These are phyloP conservation scores for Eutypella sp. DNA, from an alignment of 2,329 filamentous ascomycete species.

Conservation along the genomic window DNA sequence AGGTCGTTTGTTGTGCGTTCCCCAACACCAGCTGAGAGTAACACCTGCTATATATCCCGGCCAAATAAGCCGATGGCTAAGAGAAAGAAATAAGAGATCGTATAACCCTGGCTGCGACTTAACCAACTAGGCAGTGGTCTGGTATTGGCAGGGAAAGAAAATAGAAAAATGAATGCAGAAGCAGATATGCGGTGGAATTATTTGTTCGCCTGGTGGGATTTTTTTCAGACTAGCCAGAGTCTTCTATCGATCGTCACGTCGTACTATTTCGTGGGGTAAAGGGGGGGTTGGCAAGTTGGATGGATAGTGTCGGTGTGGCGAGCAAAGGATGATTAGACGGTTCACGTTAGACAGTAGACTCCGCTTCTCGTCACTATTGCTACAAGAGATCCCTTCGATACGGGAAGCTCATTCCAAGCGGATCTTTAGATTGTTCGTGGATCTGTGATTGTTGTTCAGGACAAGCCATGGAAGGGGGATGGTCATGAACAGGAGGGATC, in stretches of 20 bases:
- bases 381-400: background rate
- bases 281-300: too few relatives aligned
- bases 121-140: too few relatives aligned
- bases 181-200: background rate
- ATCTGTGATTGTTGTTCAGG: background rate
- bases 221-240: background rate
- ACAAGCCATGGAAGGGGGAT: background rate
- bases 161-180: background rate
- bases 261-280: background rate
- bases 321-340: background rate
- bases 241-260: background rate
- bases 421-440: background rate
- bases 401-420: background rate
- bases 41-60: background rate
- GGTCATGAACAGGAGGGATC: background rate
- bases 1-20: background rate
- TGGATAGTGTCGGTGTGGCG: background rate
- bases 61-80: background rate
- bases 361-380: background rate
- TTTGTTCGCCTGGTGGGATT: background rate
- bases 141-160: background rate
- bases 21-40: background rate
- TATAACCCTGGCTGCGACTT: too few relatives aligned
- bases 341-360: background rate
- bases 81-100: background rate